These are phyloP conservation scores for Allium sativum DNA, from an alignment of 106 monocot genomes.

Conservation along the genomic window DNA sequence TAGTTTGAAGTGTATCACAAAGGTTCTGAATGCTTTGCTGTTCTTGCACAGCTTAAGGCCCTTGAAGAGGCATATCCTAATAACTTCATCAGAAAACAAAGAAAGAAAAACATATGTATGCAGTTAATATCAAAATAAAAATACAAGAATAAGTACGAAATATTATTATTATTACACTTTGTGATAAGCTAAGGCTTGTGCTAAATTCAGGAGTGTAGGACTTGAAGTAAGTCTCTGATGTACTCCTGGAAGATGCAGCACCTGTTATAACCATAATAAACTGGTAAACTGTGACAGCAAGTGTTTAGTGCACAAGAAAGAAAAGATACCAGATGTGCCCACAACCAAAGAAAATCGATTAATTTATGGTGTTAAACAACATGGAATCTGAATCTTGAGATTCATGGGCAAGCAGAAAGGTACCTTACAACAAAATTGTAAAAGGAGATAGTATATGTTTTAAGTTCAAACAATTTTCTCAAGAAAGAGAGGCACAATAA, in stretches of 20 bases:
- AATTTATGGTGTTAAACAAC: neutral
- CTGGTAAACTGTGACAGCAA: too few species aligned
- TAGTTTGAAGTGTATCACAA: conserved; percentile 87
- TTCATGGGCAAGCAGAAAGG: too few species aligned
- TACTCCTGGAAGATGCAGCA: conserved; percentile 68
- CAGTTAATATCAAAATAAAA: neutral
- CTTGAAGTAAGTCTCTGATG: conserved; percentile 68
- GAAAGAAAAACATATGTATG: neutral
- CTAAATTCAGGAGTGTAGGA: conserved; percentile 91
- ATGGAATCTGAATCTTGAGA: too few species aligned
- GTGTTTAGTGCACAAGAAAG: too few species aligned
- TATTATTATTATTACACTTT: conserved; percentile 44
- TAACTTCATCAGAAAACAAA: conserved; percentile 48
- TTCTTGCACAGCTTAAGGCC: conserved; percentile 82
- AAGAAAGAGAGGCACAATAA: too few species aligned
- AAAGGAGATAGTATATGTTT: too few species aligned
- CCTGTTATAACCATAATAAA: conserved; percentile 16
- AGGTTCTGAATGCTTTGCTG: conserved; percentile 88
- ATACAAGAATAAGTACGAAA: neutral
- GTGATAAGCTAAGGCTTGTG: conserved; percentile 93
- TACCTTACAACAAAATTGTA: too few species aligned
- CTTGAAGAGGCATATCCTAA: conserved; percentile 97
- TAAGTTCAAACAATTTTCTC: too few species aligned
- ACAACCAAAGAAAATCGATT: neutral
- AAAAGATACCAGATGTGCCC: too few species aligned